Percentiles rank a stretch among this genome's conserved stretches.
These are phyloP conservation scores for Xanthoceras sorbifolium DNA, from an alignment of 345 rosid species.

Conservation along the genomic window DNA sequence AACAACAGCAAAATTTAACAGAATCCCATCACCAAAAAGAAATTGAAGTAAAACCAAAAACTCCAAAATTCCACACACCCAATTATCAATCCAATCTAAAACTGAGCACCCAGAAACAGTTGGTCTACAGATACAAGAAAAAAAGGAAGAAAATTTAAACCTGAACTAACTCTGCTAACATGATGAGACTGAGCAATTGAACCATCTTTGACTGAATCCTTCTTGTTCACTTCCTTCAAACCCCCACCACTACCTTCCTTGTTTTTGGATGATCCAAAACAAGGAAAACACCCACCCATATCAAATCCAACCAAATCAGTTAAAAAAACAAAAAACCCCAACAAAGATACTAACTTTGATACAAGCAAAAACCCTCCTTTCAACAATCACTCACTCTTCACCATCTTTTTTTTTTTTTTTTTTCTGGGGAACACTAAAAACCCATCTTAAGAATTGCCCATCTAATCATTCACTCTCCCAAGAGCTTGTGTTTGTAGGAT, in stretches of 20 bases:
- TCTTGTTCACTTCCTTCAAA: slow-evolving; percentile 69
- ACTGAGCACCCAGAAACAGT: slow-evolving; percentile 8
- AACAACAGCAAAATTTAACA: slow-evolving; percentile 17
- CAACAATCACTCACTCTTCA: slow-evolving; percentile 24
- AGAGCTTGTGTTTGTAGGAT: slow-evolving; percentile 38
- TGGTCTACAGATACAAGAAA: slow-evolving; percentile 5
- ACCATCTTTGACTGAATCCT: slow-evolving; percentile 74
- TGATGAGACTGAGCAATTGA: slow-evolving; percentile 74
- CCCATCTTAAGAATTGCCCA: slow-evolving; percentile 26
- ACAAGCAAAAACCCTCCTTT: slow-evolving; percentile 22
- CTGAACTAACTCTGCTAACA: slow-evolving; percentile 62
- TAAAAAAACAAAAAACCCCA: slow-evolving; percentile 33
- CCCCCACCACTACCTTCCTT: slow-evolving; percentile 46
- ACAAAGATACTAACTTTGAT: slow-evolving; percentile 33
- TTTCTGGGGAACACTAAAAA: not conserved
- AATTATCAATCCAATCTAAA: slow-evolving; percentile 22
- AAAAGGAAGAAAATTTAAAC: slow-evolving; percentile 33
- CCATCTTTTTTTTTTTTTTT: slow-evolving; percentile 27
- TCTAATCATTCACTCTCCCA: slow-evolving; percentile 31
- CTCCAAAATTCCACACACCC: slow-evolving; percentile 39
- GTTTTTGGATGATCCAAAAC: slow-evolving; percentile 88
- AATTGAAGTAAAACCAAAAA: slow-evolving; percentile 30
- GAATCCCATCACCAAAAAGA: slow-evolving; percentile 27
- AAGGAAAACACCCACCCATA: slow-evolving; percentile 98
- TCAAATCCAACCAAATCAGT: slow-evolving; percentile 46